These are phyloP conservation scores for Pythium chondricola DNA, from an alignment of 352 stramenopile species.

Conservation along the genomic window DNA sequence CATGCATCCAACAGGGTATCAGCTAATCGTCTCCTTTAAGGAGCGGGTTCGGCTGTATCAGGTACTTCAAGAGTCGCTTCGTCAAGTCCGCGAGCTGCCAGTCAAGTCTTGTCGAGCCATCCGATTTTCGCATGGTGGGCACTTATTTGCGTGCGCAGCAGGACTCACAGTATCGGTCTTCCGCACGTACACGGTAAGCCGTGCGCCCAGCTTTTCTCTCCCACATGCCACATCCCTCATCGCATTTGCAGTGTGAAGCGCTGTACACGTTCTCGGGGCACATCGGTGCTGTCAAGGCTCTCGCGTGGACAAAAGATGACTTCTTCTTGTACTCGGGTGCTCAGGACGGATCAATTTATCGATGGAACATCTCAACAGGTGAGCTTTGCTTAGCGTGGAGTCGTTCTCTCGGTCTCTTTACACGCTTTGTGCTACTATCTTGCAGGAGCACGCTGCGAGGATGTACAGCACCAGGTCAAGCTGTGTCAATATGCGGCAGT, in stretches of 20 bases:
- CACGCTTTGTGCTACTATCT: too few relatives aligned
- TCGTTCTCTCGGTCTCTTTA: too few relatives aligned
- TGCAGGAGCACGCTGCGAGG: constrained; percentile 52
- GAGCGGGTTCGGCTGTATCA: constrained; percentile 72
- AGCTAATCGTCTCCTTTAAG: constrained; percentile 71
- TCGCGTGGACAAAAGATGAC: constrained; percentile 71
- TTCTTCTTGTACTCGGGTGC: constrained; percentile 68
- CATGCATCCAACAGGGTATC: constrained; percentile 66
- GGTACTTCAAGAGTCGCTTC: constrained; percentile 58
- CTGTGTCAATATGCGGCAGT: constrained; percentile 67
- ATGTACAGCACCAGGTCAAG: constrained; percentile 71
- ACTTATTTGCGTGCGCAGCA: constrained; percentile 67
- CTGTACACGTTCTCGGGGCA: constrained; percentile 75
- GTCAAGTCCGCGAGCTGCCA: constrained; percentile 52
- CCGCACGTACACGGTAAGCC: constrained; percentile 52
- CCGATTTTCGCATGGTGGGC: constrained; percentile 58
- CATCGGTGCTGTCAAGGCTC: constrained; percentile 59
- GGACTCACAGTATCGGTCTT: constrained; percentile 60
- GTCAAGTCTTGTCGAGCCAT: constrained; percentile 63
- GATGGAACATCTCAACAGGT: constrained; percentile 53
- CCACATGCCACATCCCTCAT: background rate
- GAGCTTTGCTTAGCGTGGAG: too few relatives aligned
- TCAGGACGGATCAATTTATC: constrained; percentile 77
- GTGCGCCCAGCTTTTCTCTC: background rate
- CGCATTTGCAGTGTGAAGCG: constrained; percentile 32